Evolutionary conservation across 306 rosid species (phyloP), one percentile per base, ranked within the genome.

Genomic region (Pueraria montana): DNA sequence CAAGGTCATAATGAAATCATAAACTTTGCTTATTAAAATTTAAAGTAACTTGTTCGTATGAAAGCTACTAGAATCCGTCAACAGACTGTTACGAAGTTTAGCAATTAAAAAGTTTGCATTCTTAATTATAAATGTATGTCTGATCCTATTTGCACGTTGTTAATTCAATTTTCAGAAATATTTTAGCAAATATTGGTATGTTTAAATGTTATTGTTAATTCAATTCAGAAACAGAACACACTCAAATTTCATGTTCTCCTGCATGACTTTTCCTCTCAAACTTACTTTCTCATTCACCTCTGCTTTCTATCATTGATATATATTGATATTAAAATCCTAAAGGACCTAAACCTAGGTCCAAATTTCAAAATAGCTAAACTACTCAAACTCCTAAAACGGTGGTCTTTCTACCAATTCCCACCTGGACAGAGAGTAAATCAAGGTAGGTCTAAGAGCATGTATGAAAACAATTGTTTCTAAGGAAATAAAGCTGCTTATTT

Each of bases 1-100:
- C 42, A 36, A 14, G 72, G 55, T 72, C 26, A 45, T 27, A 13
- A 48, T 63, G 80, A 72, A 32, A 77, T 40, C 56, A 59, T 11
- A 48, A 59, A 53, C 26, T 23, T 65, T 30, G 14, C 43, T 38
- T 34, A 34, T 34, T 34, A 34, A 27, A 27, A 27, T 27, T 27
- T 27, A 27, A 34, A 34, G 40, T 4, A 34, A 34, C 40, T 34
- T 0, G 40, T 34, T 5, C 40, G 5, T 34, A 34, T 34, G 8
- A 34, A 4, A 4, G 0, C 40, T 4, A 34, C 8, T 34, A 34
- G 46, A 16, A 65, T 65, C 9, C 34, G 24, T 32, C 12, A 65
- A 32, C 40, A 34, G 13, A 64, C 34, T 14, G 45, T 6, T 14
- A 16, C 21, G 21, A 27, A 32, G 11, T 63, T 63, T 30, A 63